phyloP scores from a whole-genome alignment of 768 basidiomycete species.

The Lentinula sp. region DNA sequence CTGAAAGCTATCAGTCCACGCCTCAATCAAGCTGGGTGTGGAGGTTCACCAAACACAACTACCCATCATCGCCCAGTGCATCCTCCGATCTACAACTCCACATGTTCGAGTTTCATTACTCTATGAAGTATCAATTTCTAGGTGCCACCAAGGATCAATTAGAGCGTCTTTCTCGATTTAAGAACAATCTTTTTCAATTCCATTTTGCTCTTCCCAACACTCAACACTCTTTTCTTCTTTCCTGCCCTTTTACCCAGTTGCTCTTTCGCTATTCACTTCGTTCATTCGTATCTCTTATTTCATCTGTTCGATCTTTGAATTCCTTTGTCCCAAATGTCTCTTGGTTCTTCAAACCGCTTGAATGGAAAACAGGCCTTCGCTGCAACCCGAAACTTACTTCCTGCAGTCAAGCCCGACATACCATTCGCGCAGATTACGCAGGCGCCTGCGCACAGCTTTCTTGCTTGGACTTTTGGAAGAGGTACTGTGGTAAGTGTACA shows the following conservation, averaged over 20 bases:
- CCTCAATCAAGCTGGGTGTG: not conserved
- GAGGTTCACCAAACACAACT: too few relatives aligned
- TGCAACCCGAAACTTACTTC: not conserved
- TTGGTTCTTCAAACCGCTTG: not conserved
- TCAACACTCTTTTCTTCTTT: not conserved
- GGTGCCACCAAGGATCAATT: not conserved
- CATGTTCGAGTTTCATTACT: not conserved
- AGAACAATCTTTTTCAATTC: not conserved
- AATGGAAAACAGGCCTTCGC: slow-evolving; percentile 4
- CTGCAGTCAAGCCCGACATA: slow-evolving; percentile 6
- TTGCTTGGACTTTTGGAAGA: slow-evolving; percentile 9
- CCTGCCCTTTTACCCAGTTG: not conserved
- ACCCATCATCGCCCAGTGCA: not conserved
- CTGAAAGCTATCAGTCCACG: not conserved
- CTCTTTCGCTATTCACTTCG: not conserved
- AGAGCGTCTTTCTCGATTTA: not conserved
- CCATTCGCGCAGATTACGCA: slow-evolving; percentile 5
- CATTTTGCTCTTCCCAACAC: not conserved
- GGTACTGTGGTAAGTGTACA: slow-evolving; percentile 3
- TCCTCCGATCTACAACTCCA: not conserved
- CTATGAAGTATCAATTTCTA: not conserved
- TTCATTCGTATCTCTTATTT: not conserved
- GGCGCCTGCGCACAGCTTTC: slow-evolving; percentile 6
- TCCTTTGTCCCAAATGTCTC: not conserved
- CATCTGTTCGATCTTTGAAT: not conserved